Percentiles rank a stretch among this genome's conserved stretches.
Conservation (phyloP, 2,329 filamentous ascomycete genomes). For the Venturia oleaginea region DNA sequence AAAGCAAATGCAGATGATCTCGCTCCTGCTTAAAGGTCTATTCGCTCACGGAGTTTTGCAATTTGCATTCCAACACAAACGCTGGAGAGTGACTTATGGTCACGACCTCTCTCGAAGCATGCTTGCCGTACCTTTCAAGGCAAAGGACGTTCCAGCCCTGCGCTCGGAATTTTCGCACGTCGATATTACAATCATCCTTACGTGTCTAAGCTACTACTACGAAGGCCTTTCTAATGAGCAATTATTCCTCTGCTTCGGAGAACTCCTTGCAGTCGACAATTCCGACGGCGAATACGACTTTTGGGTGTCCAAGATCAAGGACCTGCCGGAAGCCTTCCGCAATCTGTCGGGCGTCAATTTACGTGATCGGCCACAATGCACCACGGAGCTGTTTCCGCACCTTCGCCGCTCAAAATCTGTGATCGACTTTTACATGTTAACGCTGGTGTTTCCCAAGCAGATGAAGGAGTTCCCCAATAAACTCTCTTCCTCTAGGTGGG, state of each 20-base stretch:
- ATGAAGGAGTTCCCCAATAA: conserved; percentile 56
- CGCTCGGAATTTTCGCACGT: conserved; percentile 62
- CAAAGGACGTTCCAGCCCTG: conserved; percentile 54
- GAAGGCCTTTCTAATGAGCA: too few relatives aligned
- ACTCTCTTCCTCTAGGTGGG: conserved; percentile 58
- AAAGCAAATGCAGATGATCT: conserved; percentile 19
- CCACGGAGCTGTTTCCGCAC: conserved; percentile 40
- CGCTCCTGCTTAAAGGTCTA: conserved; percentile 55
- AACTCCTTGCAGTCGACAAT: too few relatives aligned
- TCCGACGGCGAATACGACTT: too few relatives aligned
- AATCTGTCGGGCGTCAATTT: conserved; percentile 43
- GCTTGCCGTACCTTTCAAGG: conserved; percentile 49
- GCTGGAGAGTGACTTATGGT: conserved; percentile 57
- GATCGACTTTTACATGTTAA: conserved; percentile 55
- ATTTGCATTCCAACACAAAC: conserved; percentile 47
- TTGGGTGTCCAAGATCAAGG: too few relatives aligned
- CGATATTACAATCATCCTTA: conserved; percentile 28
- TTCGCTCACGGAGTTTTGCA: conserved; percentile 51
- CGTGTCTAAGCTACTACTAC: too few relatives aligned
- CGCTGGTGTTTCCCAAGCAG: conserved; percentile 52
- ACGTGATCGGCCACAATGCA: conserved; percentile 43
- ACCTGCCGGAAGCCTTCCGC: too few relatives aligned
- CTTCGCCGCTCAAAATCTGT: conserved; percentile 44
- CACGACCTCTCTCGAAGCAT: conserved; percentile 31
- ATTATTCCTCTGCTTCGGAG: too few relatives aligned